Base-by-base conservation (phyloP, 2,329 filamentous ascomycete species). In the Penicillium hordei region DNA sequence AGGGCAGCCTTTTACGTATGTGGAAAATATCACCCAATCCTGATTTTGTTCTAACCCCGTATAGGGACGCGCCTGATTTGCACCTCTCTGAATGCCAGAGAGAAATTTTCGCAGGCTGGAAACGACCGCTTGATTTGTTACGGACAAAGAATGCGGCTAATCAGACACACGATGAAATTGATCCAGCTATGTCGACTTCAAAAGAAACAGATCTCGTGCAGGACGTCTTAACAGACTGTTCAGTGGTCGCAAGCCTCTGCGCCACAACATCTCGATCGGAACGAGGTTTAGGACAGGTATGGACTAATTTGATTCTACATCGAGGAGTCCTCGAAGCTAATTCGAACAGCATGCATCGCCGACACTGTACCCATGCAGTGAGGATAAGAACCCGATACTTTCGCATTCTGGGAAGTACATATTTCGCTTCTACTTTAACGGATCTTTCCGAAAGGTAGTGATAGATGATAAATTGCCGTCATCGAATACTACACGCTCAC, bases 211-310 rank as follows among this genome's bases (percentile, higher is more conserved):
- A 99, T 74, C 83, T 99, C 8, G 92, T 97, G 3, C 94, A 99
- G 75, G 94, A 99, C 74, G 87, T 96, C 58, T 93, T 93, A 5
- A 95, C 93, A 0, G 94, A 99, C 73, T 99, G 94, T 71, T 97
- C 94, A 1, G 93, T 99, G 4, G 93, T 99, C 29, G 94, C 94
- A 17, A 97, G 94, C 72, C 82, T 99, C 6, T 97, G 93, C 71
- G 92, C 93, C 27, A 88, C 86, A 25, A 87, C 89, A 59, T 87
- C 87, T 40, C 83, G 90, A 62, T 82, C 87, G 9, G 83, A 87
- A 60, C 86, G 86, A 19, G 89, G 88, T 2, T 83, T 89, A 72
- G 81, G 83, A 38, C 86, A 87, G 72, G 89, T 91, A 79, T 27
- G 49, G 36, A 17, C 23, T 38, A 17, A 33, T n/a, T 54, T 39